Percentiles rank a stretch among this genome's conserved stretches.
phyloP scores from a whole-genome alignment of 306 rosid species.

The Quercus mongolica region DNA sequence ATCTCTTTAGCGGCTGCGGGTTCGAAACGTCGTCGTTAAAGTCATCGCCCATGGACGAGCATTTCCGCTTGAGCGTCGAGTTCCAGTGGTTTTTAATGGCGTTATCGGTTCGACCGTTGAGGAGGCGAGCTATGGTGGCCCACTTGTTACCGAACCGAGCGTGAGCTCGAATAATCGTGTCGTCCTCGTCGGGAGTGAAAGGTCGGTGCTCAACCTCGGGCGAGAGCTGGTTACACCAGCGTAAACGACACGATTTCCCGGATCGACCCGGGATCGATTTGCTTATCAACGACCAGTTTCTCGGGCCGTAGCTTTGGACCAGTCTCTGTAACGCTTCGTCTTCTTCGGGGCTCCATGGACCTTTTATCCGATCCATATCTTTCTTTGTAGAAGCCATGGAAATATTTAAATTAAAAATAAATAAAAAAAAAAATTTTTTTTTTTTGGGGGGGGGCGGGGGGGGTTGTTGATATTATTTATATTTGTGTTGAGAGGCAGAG shows the following conservation, averaged over 20 bases:
- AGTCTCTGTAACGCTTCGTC: conserved; percentile 61
- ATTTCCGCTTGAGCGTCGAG: conserved; percentile 80
- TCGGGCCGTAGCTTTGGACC: conserved; percentile 56
- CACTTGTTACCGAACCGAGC: conserved; percentile 72
- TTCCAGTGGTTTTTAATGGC: conserved; percentile 91
- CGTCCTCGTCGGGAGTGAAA: conserved; percentile 67
- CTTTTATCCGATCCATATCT: conserved; percentile 67
- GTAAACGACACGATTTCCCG: conserved; percentile 79
- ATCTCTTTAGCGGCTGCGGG: conserved; percentile 56
- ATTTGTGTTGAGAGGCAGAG: no score
- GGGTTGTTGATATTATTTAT: background rate
- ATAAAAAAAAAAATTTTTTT: no score
- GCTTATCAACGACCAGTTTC: conserved; percentile 81
- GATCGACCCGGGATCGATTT: conserved; percentile 81
- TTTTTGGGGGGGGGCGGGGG: background rate
- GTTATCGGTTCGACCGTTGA: conserved; percentile 89
- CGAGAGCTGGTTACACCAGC: conserved; percentile 94
- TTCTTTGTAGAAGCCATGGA: conserved; percentile 42
- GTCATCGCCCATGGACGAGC: conserved; percentile 40
- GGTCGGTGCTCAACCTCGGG: conserved; percentile 79
- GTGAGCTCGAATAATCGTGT: conserved; percentile 53
- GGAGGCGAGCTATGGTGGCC: conserved; percentile 79
- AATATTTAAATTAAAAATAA: no score
- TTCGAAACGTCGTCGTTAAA: conserved; percentile 19
- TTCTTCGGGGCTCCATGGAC: conserved; percentile 90